phyloP scores from a whole-genome alignment of 208 protist species.

The Leishmania braziliensis region DNA sequence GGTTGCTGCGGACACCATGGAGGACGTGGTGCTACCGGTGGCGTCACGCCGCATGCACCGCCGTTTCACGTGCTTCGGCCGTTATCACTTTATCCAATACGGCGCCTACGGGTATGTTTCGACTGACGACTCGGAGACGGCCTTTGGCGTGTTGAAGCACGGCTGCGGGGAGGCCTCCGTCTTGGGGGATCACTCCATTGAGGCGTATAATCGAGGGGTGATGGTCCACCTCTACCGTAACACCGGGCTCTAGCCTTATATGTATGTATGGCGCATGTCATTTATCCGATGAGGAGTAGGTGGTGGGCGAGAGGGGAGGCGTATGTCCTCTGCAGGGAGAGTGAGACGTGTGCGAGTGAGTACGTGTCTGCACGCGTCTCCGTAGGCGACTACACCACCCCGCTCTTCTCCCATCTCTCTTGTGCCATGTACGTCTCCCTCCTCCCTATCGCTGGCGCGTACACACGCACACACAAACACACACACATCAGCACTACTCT shows the following conservation, averaged over 20 bases:
- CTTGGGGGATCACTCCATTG: constrained; percentile 59
- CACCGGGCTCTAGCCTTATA: neutral
- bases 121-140: constrained; percentile 62
- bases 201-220: constrained; percentile 67
- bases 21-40: constrained; percentile 17
- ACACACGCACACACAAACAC: neutral
- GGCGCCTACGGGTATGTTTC: constrained; percentile 52
- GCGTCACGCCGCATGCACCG: constrained; percentile 41
- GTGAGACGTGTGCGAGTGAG: neutral
- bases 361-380: neutral
- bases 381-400: neutral
- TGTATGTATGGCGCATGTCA: neutral
- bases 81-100: constrained; percentile 74
- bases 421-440: neutral
- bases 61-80: constrained; percentile 68
- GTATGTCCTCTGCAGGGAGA: neutral
- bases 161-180: constrained; percentile 37
- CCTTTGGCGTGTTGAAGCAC: constrained; percentile 62
- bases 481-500: neutral
- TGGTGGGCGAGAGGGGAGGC: neutral
- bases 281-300: neutral
- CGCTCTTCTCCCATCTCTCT: neutral
- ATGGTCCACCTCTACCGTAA: constrained; percentile 62
- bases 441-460: neutral
- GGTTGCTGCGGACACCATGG: constrained; percentile 4